Conservation (phyloP, 139 green algal species). For the Chlamydomonas sphaeroides region DNA sequence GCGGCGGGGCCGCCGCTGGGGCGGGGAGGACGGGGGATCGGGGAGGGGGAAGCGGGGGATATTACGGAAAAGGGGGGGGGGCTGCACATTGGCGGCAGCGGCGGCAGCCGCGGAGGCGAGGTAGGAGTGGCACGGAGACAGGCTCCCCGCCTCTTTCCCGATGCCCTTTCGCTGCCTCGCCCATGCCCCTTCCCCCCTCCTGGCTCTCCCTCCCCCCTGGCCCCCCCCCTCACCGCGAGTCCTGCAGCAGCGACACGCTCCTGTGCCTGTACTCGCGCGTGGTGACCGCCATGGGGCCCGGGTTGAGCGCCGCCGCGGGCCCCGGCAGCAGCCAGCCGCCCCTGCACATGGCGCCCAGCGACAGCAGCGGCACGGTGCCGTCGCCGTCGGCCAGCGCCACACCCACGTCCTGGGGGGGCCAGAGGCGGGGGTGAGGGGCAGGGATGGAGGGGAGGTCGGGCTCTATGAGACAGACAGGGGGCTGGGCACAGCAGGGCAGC, state of each 20-base stretch:
- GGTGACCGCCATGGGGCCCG: slow-evolving; percentile 56
- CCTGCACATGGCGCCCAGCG: slow-evolving; percentile 63
- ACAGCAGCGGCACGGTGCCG: slow-evolving; percentile 79
- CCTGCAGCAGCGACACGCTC: slow-evolving; percentile 32
- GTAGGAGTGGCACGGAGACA: too few relatives aligned
- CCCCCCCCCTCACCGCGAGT: slow-evolving; percentile 15
- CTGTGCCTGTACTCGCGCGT: slow-evolving; percentile 49
- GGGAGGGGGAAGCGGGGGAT: too few relatives aligned
- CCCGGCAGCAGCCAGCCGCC: slow-evolving; percentile 53
- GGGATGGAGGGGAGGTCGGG: not conserved
- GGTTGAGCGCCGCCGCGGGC: slow-evolving; percentile 81
- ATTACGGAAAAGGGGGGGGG: too few relatives aligned
- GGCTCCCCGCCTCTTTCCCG: too few relatives aligned
- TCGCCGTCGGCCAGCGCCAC: slow-evolving; percentile 70
- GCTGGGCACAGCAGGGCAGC: not conserved
- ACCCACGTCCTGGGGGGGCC: slow-evolving; percentile 55
- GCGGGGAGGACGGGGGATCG: not conserved
- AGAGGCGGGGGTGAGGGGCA: too few relatives aligned
- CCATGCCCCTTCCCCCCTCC: not conserved
- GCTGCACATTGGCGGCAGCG: too few relatives aligned
- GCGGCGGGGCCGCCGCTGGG: slow-evolving; percentile 61
- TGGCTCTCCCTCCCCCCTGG: not conserved
- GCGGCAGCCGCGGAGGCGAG: too few relatives aligned
- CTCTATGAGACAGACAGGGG: too few relatives aligned
- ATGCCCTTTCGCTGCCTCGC: not conserved